Percentiles rank a stretch among this genome's conserved stretches.
These are phyloP conservation scores for Colletotrichum ledebouriae DNA, from an alignment of 2,329 filamentous ascomycete species.

Conservation along the genomic window DNA sequence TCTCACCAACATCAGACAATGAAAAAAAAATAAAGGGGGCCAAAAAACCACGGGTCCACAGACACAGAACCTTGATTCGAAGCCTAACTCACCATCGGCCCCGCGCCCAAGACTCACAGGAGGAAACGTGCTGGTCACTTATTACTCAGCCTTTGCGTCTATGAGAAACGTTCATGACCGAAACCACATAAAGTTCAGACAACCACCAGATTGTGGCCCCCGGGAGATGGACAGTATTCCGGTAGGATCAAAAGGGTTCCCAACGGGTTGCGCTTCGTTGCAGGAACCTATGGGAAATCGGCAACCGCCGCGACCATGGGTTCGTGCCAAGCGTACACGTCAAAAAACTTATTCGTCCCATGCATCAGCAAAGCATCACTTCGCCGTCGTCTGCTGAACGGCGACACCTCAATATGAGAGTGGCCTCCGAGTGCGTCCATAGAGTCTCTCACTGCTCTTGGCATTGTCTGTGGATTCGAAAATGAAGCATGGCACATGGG, in stretches of 20 bases:
- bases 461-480: no score
- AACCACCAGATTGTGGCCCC: neutral
- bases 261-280: no score
- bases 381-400: no score
- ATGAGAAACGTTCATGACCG: neutral
- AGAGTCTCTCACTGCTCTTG: no score
- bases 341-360: conserved; percentile 9
- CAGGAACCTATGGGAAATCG: no score
- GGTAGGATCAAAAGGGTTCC: no score
- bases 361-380: neutral
- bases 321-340: conserved; percentile 22
- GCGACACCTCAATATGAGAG: no score
- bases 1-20: neutral
- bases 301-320: conserved; percentile 28
- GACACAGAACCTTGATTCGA: neutral
- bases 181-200: neutral
- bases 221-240: neutral
- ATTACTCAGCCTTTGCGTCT: conserved; percentile 6
- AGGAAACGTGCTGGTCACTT: conserved; percentile 31
- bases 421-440: no score
- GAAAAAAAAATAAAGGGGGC: neutral
- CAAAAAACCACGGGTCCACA: no score
- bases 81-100: neutral
- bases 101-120: no score
- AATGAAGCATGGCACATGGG: no score